A percentile compares a stretch with the other conserved stretches of the same genome.
These are phyloP conservation scores for Chrysanthemum lavandulifolium DNA, from an alignment of 129 eudicot species.

Conservation along the genomic window DNA sequence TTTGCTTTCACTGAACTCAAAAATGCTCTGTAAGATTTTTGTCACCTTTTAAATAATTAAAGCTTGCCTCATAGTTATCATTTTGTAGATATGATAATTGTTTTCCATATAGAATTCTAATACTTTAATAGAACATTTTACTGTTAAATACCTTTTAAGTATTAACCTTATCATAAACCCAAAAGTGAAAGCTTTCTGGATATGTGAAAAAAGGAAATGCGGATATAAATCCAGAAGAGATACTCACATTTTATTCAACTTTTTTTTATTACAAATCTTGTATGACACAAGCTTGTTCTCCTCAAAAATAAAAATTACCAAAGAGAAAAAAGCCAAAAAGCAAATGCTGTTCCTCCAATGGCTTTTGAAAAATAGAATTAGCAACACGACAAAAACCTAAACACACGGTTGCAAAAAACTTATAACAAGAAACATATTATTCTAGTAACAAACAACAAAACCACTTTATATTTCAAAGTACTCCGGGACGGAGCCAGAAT, in stretches of 20 bases:
- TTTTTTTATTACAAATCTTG: too few species aligned
- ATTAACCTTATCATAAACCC: background rate
- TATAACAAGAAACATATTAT: background rate
- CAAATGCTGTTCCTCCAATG: background rate
- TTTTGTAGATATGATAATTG: conserved; percentile 24
- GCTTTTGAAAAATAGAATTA: too few species aligned
- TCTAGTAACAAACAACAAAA: too few species aligned
- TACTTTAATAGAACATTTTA: conserved; percentile 7
- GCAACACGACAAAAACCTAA: too few species aligned
- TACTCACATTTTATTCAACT: too few species aligned
- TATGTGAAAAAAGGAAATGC: background rate
- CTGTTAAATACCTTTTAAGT: background rate
- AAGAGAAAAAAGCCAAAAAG: background rate
- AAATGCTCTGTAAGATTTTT: background rate
- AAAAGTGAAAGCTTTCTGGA: background rate
- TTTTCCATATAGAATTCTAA: conserved; percentile 9
- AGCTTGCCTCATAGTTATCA: conserved; percentile 30
- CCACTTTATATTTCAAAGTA: too few species aligned
- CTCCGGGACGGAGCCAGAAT: too few species aligned
- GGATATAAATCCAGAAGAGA: too few species aligned
- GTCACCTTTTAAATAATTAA: conserved; percentile 15
- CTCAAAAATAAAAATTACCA: too few species aligned
- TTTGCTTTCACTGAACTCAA: background rate
- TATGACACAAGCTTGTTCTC: too few species aligned
- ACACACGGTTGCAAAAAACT: background rate